phyloP scores from a whole-genome alignment of 2,329 filamentous ascomycete species.

The Furcasterigmium sp. region DNA sequence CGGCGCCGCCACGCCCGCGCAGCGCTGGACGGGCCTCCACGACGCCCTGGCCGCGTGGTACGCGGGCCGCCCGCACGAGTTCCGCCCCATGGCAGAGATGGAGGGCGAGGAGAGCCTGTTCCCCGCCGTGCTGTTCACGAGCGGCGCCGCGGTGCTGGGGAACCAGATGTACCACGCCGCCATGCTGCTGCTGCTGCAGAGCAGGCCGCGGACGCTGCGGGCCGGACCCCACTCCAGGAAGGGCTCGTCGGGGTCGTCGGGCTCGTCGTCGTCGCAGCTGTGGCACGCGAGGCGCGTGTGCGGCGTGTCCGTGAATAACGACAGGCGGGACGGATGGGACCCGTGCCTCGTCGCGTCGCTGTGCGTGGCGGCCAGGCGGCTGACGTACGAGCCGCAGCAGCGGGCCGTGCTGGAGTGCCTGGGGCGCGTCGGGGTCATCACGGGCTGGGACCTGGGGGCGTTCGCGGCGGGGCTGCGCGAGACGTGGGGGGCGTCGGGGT shows the following conservation, averaged over 20 bases:
- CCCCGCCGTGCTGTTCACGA: slow-evolving; percentile 30
- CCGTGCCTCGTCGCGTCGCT: slow-evolving; percentile 40
- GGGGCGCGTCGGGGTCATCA: slow-evolving; percentile 28
- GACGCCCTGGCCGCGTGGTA: slow-evolving; percentile 27
- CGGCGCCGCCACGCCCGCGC: slow-evolving; percentile 12
- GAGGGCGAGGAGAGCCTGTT: slow-evolving; percentile 23
- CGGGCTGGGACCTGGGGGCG: slow-evolving; percentile 31
- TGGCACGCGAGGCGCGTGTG: slow-evolving; percentile 45
- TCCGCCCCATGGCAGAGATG: slow-evolving; percentile 26
- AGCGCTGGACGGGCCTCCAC: slow-evolving; percentile 22
- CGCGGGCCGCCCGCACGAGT: slow-evolving; percentile 21
- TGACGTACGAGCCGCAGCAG: slow-evolving; percentile 45
- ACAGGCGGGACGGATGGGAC: slow-evolving; percentile 39
- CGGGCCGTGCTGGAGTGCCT: slow-evolving; percentile 32
- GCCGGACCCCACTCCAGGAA: too few relatives aligned
- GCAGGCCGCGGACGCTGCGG: slow-evolving; percentile 38
- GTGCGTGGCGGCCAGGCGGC: slow-evolving; percentile 35
- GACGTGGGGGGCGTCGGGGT: slow-evolving; percentile 16
- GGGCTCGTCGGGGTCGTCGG: slow-evolving; percentile 19
- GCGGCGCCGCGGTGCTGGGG: slow-evolving; percentile 35
- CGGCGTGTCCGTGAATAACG: slow-evolving; percentile 42
- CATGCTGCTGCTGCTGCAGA: slow-evolving; percentile 45
- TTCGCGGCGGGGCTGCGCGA: slow-evolving; percentile 18
- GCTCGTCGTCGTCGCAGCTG: slow-evolving; percentile 32
- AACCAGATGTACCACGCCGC: slow-evolving; percentile 54